Base-by-base conservation (phyloP, 2,329 filamentous ascomycete species). In the Cordyceps farinosa region DNA sequence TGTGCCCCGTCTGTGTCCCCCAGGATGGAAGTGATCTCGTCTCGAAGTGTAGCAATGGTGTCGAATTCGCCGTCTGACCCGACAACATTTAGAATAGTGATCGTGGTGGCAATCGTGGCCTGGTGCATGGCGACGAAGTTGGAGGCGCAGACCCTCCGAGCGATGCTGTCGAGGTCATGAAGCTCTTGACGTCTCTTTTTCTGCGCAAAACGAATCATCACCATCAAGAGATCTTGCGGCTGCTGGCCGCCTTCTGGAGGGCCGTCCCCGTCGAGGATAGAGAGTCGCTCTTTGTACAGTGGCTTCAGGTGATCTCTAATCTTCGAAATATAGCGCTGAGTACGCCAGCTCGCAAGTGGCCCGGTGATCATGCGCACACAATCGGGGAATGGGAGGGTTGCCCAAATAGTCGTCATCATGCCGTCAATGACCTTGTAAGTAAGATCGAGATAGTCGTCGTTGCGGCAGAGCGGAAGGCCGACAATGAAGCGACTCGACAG, bases 61-160 rank as follows among this genome's bases (percentile, higher is more conserved):
- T 74, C 70, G 60, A 70, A 73, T 52, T 79, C 73, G 1, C 69
- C 57, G 51, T 79, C 71, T 9, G 76, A 74, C 1, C 69, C 71
- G 11, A 78, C 54, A 7, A 75, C 72, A 61, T 78, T 75, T 22
- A 75, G 71, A 1, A 82, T 66, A 27, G 77, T 67, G 61, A 80
- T 81, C 0, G 72, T 74, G 0, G 75, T 73, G 5, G 74, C 74
- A 9, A 80, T 72, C 38, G 68, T 73, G 0, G 73, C 79, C 51
- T 79, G 77, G 69, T 78, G 75, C 60, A 77, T 77, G 3, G 73
- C 70, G 36, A 70, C 76, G 64, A 78, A 75, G 66, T 77, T 78
- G 10, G 70, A 60, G 0, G 71, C 65, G 29, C 67, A 66, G 8
- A 78, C 61, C 10, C 76, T 75, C 13, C 67, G 68, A 1, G 69